Conservation (phyloP, 176 grass and related monocot species). For the Avena sativa region DNA sequence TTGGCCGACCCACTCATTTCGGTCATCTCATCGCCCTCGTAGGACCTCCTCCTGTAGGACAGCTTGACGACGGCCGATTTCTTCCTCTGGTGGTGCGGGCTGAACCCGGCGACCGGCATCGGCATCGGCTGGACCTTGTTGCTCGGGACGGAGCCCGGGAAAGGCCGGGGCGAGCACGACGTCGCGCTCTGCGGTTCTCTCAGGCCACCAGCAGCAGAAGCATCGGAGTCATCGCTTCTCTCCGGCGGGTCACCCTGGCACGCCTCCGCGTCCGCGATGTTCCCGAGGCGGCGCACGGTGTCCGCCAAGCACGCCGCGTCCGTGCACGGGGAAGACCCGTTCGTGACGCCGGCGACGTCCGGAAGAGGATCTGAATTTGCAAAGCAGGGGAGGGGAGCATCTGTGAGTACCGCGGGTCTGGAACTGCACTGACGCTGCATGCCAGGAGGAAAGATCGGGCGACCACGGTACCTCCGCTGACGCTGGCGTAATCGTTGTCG, state of each 20-base stretch:
- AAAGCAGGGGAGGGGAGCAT: not conserved
- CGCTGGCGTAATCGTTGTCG: slow-evolving; percentile 85
- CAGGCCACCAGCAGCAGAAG: not conserved
- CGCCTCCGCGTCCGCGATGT: slow-evolving; percentile 52
- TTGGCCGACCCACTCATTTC: slow-evolving; percentile 80
- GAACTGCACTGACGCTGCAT: not conserved
- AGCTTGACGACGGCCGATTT: slow-evolving; percentile 81
- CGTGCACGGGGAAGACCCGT: slow-evolving; percentile 24
- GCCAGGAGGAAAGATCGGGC: not conserved
- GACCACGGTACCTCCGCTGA: slow-evolving; percentile 70
- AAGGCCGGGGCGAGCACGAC: slow-evolving; percentile 55
- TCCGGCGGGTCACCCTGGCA: slow-evolving; percentile 19
- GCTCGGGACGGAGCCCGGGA: slow-evolving; percentile 43
- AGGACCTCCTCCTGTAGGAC: slow-evolving; percentile 84
- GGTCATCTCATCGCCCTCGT: slow-evolving; percentile 89
- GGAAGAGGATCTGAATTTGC: slow-evolving; percentile 50
- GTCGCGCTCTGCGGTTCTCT: slow-evolving; percentile 39
- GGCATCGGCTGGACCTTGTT: slow-evolving; percentile 70
- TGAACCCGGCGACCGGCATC: slow-evolving; percentile 54
- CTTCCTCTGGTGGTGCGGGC: slow-evolving; percentile 69
- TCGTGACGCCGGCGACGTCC: slow-evolving; percentile 42
- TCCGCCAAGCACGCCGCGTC: slow-evolving; percentile 37
- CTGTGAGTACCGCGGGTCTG: not conserved
- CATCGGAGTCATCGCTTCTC: slow-evolving; percentile 16
- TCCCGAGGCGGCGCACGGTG: slow-evolving; percentile 45